phyloP scores from a whole-genome alignment of 78 protist genomes.

The Guillardia theta region DNA sequence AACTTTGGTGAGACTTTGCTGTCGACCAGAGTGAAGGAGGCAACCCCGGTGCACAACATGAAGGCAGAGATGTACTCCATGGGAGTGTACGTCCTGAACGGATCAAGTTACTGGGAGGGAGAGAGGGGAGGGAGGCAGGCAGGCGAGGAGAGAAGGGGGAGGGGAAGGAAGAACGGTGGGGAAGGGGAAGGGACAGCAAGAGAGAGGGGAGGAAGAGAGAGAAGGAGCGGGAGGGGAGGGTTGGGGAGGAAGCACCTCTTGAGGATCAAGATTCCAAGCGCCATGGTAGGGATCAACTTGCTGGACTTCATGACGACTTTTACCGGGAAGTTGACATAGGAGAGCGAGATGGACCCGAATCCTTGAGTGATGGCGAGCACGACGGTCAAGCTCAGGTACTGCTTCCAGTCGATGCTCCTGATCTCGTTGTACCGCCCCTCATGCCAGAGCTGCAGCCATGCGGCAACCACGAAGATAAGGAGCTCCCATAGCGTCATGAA shows the following conservation, averaged over 20 bases:
- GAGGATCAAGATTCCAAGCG: neutral
- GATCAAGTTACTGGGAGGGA: too few species aligned
- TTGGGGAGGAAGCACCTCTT: too few species aligned
- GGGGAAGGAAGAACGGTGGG: too few species aligned
- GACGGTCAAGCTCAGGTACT: neutral
- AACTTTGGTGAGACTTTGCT: neutral
- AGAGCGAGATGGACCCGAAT: neutral
- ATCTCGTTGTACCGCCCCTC: neutral
- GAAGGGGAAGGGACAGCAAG: too few species aligned
- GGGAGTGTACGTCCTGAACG: too few species aligned
- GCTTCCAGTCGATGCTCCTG: neutral
- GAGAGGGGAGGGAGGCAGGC: too few species aligned
- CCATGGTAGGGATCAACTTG: constrained; percentile 24
- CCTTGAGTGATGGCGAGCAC: constrained; percentile 11
- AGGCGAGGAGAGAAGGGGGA: too few species aligned
- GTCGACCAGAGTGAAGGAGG: neutral
- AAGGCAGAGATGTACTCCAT: neutral
- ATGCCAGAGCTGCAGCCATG: neutral
- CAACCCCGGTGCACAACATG: neutral
- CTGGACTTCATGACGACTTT: neutral
- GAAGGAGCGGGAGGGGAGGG: too few species aligned
- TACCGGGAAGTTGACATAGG: constrained; percentile 17
- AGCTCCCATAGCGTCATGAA: constrained; percentile 28
- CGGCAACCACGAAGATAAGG: neutral
- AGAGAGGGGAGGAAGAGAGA: too few species aligned